Evolutionary conservation across 768 basidiomycete genomes (phyloP).

Genomic region (Goffeauzyma gilvescens): DNA sequence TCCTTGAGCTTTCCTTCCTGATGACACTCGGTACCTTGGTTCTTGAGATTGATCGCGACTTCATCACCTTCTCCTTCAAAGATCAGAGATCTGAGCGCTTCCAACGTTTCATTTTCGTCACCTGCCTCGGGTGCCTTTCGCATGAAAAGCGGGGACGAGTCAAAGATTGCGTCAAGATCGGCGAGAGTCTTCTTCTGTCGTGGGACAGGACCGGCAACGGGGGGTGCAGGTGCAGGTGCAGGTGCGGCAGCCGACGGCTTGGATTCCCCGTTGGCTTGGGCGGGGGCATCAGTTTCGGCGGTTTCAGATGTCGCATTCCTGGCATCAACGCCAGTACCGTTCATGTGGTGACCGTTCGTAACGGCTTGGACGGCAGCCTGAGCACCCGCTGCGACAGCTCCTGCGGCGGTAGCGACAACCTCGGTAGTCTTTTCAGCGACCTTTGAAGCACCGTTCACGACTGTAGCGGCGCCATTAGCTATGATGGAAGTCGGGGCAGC

Average conservation of each 20-base stretch:
- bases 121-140: conserved; percentile 55
- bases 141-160: conserved; percentile 81
- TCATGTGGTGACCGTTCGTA: background rate
- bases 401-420: background rate
- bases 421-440: conserved; percentile 1
- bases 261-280: background rate
- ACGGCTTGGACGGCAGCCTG: background rate
- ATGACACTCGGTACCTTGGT: conserved; percentile 89
- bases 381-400: background rate
- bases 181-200: conserved; percentile 11
- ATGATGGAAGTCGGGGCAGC: background rate
- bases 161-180: conserved; percentile 34
- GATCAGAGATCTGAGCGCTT: conserved; percentile 65
- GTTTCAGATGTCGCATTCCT: background rate
- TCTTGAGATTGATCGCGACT: conserved; percentile 76
- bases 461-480: background rate
- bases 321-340: background rate
- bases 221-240: background rate
- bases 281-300: background rate
- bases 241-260: background rate
- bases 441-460: background rate
- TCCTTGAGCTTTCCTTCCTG: conserved; percentile 69
- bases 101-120: conserved; percentile 46
- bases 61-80: conserved; percentile 89
- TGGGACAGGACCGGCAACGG: conserved; percentile 9